phyloP scores from a whole-genome alignment of 768 basidiomycete species.

The Kwoniella dendrophila region DNA sequence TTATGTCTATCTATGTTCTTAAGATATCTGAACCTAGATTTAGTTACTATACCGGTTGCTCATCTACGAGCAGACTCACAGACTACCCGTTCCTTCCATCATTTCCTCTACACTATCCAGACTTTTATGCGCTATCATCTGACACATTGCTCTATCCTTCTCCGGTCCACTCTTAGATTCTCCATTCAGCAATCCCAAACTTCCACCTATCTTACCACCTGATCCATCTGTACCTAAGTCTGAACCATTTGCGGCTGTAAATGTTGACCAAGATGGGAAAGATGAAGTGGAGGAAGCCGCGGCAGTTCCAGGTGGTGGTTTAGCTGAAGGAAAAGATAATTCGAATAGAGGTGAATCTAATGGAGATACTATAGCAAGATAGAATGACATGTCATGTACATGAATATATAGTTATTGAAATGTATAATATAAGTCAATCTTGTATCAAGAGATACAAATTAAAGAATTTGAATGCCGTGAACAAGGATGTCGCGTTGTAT shows the following conservation, averaged over 20 bases:
- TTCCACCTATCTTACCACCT: constrained; percentile 18
- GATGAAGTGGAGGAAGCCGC: constrained; percentile 33
- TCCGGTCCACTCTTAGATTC: constrained; percentile 50
- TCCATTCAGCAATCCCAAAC: constrained; percentile 13
- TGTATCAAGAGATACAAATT: no score
- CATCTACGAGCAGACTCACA: constrained; percentile 42
- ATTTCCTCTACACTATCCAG: constrained; percentile 93
- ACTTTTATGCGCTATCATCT: constrained; percentile 98
- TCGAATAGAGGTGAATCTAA: constrained; percentile 59
- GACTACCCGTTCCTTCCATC: constrained; percentile 57
- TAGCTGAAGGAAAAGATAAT: constrained; percentile 52
- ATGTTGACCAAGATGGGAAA: constrained; percentile 54
- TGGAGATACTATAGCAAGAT: constrained; percentile 58
- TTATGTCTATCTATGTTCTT: constrained; percentile 96
- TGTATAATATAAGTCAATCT: not conserved
- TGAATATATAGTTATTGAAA: not conserved
- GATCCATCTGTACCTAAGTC: constrained; percentile 24
- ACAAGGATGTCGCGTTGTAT: not conserved
- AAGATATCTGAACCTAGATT: constrained; percentile 72
- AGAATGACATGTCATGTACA: constrained; percentile 55
- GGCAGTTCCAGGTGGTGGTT: constrained; percentile 35
- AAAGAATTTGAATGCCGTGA: not conserved
- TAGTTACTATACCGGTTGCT: not conserved
- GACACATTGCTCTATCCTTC: constrained; percentile 77
- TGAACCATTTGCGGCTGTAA: constrained; percentile 42